A percentile compares a stretch with the other conserved stretches of the same genome.
Conservation (phyloP, 1,284 basidiomycete species). For the Melampsora larici-populina region DNA sequence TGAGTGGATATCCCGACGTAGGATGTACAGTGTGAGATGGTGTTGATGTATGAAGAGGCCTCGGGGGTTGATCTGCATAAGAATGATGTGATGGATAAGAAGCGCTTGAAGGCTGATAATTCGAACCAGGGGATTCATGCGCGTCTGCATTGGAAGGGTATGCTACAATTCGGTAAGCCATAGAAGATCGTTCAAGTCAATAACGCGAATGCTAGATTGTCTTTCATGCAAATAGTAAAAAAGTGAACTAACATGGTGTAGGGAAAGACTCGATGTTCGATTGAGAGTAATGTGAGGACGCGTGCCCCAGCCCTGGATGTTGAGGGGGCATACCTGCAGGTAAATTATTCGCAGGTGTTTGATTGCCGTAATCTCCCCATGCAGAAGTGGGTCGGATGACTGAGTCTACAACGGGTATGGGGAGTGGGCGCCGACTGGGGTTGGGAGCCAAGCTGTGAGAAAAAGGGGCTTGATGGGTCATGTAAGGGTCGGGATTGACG, state of each 20-base stretch:
- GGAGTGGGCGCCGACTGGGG: slow-evolving; percentile 25
- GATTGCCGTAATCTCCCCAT: slow-evolving; percentile 7
- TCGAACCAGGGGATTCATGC: not conserved
- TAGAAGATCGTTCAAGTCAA: not conserved
- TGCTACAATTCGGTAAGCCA: not conserved
- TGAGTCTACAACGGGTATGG: slow-evolving; percentile 22
- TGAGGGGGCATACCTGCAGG: not conserved
- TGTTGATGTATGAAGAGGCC: slow-evolving; percentile 3
- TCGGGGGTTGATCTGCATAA: slow-evolving; percentile 20
- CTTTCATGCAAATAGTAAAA: not conserved
- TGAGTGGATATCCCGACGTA: slow-evolving; percentile 5
- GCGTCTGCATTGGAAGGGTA: not conserved
- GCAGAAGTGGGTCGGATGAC: slow-evolving; percentile 13
- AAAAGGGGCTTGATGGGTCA: slow-evolving; percentile 3
- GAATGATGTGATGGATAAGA: slow-evolving; percentile 6
- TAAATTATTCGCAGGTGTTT: not conserved
- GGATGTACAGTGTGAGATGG: slow-evolving; percentile 9
- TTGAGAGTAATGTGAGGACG: slow-evolving; percentile 4
- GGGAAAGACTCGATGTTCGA: not conserved
- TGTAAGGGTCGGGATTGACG: not conserved
- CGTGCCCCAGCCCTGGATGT: not conserved
- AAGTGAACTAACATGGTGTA: not conserved
- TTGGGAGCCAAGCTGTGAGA: not conserved
- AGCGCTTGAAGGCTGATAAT: slow-evolving; percentile 1
- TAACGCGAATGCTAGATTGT: slow-evolving; percentile 1